Evolutionary conservation across 768 basidiomycete species (phyloP), one percentile per base, ranked within the genome.

Genomic region (Boletus eberwhitei): DNA sequence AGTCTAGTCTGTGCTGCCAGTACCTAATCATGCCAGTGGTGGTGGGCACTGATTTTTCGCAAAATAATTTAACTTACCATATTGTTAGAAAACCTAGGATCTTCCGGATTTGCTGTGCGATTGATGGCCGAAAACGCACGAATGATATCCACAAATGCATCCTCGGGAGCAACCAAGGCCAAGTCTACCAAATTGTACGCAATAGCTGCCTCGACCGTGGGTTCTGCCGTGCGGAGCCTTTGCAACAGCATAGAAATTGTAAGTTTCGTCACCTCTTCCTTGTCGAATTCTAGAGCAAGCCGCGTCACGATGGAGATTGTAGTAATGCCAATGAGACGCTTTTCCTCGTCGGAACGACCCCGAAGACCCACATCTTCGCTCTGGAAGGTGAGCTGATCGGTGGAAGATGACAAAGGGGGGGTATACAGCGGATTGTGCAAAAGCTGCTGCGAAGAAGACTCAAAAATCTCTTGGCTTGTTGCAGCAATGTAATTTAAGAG

Each of bases 201-300:
- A 55, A 97, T 95, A 1, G 90, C 88, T 24, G 93, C 90, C 70
- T 98, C 93, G 16, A 93, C 88, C 0, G 86, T 84, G 0, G 91
- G 87, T 62, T 97, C 95, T 3, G 90, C 88, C 21, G 84, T 83
- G 24, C 90, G 83, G 21, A 96, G 75, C 7, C 93, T 82, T 72
- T 97, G 95, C 37, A 97, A 73, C 11, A 98, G 74, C 93, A 97
- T 96, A 0, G 93, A 94, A 14, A 94, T 83, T 2, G 93, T 94
- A 19, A 97, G 76, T 36, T 87, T 84, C 5, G 89, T 93, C 14
- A 93, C 93, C 74, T 96, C 94, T 65, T 93, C 90, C 56, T 82
- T 80, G 53, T 83, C 75, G 65, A 95, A 93, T 71, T 97, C 94
- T 16, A 97, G 73, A 0, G 94, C 90, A 34, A 98, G 79, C 31